A percentile compares a stretch with the other conserved stretches of the same genome.
These are phyloP conservation scores for Lophium mytilinum DNA, from an alignment of 495 filamentous ascomycete species.

Conservation along the genomic window DNA sequence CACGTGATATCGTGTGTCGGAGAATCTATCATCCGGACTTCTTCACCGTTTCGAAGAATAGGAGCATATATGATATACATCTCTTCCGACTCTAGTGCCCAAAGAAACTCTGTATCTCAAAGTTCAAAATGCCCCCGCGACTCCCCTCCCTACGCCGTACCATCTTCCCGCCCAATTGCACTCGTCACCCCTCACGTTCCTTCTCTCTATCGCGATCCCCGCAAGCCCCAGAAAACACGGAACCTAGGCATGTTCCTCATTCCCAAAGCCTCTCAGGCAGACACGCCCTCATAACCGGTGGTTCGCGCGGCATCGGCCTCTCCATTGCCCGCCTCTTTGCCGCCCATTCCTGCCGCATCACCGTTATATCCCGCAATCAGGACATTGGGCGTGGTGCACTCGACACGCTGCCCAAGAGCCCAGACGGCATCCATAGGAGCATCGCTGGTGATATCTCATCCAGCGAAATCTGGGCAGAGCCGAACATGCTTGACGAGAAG, in stretches of 20 bases:
- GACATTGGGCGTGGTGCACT: constrained; percentile 36
- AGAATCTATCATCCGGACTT: not conserved
- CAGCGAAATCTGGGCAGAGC: constrained; percentile 6
- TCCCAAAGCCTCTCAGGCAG: constrained; percentile 24
- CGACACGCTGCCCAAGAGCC: not conserved
- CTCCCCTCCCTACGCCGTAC: too few species aligned
- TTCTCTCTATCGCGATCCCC: not conserved
- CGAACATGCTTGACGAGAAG: not conserved
- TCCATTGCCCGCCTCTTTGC: constrained; percentile 63
- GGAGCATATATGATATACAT: too few species aligned
- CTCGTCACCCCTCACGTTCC: too few species aligned
- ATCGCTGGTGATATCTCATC: constrained; percentile 19
- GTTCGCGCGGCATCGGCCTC: constrained; percentile 56
- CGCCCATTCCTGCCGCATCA: constrained; percentile 30
- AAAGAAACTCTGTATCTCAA: too few species aligned
- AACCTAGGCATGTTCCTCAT: not conserved
- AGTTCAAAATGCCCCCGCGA: too few species aligned
- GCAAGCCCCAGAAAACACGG: not conserved
- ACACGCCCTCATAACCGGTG: constrained; percentile 54
- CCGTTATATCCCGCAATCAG: constrained; percentile 10
- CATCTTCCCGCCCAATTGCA: too few species aligned
- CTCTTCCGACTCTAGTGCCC: too few species aligned
- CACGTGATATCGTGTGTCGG: constrained; percentile 13
- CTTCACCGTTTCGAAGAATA: too few species aligned
- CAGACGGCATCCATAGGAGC: not conserved